phyloP scores from a whole-genome alignment of 208 protist species.

The Lotmaria passim region DNA sequence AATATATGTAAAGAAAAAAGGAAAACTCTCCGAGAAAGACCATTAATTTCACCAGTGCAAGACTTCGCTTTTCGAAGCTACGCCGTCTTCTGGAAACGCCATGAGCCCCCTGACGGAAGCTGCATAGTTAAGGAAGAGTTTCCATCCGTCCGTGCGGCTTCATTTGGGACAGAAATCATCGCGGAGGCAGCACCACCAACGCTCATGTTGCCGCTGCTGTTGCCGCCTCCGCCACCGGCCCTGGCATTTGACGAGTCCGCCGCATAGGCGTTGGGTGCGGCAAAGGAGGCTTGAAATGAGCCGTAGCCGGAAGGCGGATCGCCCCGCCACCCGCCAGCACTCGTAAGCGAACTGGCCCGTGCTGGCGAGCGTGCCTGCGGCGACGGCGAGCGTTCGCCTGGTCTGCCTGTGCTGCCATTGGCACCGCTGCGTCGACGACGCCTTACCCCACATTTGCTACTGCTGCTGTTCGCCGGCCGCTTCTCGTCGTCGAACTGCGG shows the following conservation, averaged over 20 bases:
- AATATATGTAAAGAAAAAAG: no score
- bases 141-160: no score
- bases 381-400: neutral
- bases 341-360: neutral
- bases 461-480: neutral
- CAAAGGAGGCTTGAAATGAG: neutral
- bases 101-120: no score
- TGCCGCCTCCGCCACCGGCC: no score
- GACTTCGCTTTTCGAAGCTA: no score
- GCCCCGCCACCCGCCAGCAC: neutral
- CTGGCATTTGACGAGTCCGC: neutral
- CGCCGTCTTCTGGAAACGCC: no score
- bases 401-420: neutral
- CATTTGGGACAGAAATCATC: no score
- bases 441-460: neutral
- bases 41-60: no score
- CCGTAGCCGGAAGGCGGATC: neutral
- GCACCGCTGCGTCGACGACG: neutral
- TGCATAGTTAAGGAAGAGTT: no score
- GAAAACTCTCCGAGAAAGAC: no score
- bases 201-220: neutral
- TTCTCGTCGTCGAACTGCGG: constrained; percentile 1
- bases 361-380: neutral
- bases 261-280: constrained; percentile 4
- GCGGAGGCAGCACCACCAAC: no score